Conservation (phyloP, 2,329 filamentous ascomycete genomes). For the Grosmannia huntii region DNA sequence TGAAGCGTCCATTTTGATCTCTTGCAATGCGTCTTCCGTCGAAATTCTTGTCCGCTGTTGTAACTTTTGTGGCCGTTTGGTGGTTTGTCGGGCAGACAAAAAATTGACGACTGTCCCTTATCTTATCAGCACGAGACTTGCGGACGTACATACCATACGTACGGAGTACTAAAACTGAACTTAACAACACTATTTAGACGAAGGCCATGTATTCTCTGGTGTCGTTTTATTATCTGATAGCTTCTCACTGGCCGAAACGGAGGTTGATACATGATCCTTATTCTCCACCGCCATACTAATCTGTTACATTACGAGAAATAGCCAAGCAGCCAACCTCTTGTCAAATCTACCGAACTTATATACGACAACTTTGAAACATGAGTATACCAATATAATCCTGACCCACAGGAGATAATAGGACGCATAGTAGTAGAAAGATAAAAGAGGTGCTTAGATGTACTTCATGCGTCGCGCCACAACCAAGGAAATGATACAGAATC, state of each 20-base stretch:
- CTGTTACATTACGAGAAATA: neutral
- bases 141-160: neutral
- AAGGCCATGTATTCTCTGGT: neutral
- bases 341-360: neutral
- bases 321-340: neutral
- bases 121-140: conserved; percentile 11
- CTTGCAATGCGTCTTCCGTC: neutral
- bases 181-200: neutral
- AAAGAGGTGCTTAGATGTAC: conserved; percentile 27
- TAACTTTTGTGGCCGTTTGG: neutral
- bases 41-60: neutral
- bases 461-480: conserved; percentile 28
- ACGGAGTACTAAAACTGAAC: neutral
- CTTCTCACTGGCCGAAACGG: neutral
- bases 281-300: neutral
- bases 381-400: neutral
- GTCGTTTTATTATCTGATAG: neutral
- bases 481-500: conserved; percentile 35
- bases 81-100: neutral
- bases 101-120: conserved; percentile 7
- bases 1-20: conserved; percentile 4
- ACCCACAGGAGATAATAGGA: neutral
- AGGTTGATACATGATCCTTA: neutral
- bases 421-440: neutral
- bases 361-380: neutral